These are phyloP conservation scores for Monilinia laxa DNA, from an alignment of 2,329 filamentous ascomycete species.

Conservation along the genomic window DNA sequence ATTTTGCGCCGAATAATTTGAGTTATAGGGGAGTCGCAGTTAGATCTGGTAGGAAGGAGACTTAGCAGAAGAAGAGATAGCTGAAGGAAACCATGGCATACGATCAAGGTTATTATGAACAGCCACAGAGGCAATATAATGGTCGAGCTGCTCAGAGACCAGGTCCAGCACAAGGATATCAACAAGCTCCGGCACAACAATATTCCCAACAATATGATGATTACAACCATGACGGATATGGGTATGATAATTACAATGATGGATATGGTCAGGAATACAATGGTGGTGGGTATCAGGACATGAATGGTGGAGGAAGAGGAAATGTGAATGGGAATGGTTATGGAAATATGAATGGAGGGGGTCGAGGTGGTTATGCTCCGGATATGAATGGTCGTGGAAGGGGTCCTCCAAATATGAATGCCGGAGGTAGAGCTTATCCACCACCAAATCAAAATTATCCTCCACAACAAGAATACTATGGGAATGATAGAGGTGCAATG, in stretches of 20 bases:
- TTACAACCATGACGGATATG: conserved; percentile 38
- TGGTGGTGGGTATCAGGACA: conserved; percentile 35
- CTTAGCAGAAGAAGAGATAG: conserved; percentile 2
- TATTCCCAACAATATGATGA: conserved; percentile 55
- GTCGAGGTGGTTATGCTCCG: conserved; percentile 31
- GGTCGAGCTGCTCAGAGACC: conserved; percentile 35
- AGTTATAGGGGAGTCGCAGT: not conserved
- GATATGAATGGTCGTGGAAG: conserved; percentile 37
- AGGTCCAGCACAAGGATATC: conserved; percentile 36
- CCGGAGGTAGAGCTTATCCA: conserved; percentile 31
- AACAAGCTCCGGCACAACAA: conserved; percentile 44
- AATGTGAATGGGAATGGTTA: conserved; percentile 28
- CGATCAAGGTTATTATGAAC: conserved; percentile 38
- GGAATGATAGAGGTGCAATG: conserved; percentile 33
- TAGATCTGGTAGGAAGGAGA: not conserved
- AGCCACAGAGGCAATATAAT: conserved; percentile 37
- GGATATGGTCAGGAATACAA: conserved; percentile 36
- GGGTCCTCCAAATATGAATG: conserved; percentile 21
- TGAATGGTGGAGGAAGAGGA: conserved; percentile 35
- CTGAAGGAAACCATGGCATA: conserved; percentile 36
- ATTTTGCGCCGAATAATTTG: conserved; percentile 7
- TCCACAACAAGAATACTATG: conserved; percentile 37
- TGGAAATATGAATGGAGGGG: conserved; percentile 27
- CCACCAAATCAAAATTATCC: conserved; percentile 36
- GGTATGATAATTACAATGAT: conserved; percentile 36